Conservation (phyloP, 495 filamentous ascomycete genomes). For the Neurospora intermedia region DNA sequence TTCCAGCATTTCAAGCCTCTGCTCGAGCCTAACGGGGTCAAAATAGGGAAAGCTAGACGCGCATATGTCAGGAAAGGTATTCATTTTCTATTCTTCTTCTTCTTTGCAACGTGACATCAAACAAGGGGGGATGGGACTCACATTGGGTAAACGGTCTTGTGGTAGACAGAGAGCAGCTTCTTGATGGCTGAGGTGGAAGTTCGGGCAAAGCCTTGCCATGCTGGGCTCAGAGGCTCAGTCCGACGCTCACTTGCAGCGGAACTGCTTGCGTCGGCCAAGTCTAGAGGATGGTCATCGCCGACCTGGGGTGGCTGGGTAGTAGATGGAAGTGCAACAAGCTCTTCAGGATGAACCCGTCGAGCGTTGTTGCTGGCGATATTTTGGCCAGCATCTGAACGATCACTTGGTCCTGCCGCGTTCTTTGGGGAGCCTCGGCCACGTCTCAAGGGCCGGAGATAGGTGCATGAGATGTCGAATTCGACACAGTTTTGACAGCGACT, state of each 20-base stretch:
- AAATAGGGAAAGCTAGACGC: conserved; percentile 33
- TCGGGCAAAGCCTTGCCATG: conserved; percentile 9
- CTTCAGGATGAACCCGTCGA: background rate
- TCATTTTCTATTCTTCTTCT: background rate
- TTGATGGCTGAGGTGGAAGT: conserved; percentile 9
- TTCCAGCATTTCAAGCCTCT: conserved; percentile 26
- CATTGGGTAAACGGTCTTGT: conserved; percentile 33
- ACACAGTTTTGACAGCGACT: conserved; percentile 18
- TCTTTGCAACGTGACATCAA: background rate
- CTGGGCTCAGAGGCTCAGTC: conserved; percentile 6
- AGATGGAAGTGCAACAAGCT: background rate
- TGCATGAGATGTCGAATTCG: conserved; percentile 14
- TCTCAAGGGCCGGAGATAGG: conserved; percentile 5
- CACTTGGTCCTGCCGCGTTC: conserved; percentile 2
- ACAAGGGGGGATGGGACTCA: conserved; percentile 1
- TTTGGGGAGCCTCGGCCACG: conserved; percentile 1
- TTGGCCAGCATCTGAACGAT: background rate
- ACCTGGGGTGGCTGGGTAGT: background rate
- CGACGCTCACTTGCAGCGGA: background rate
- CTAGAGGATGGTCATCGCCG: background rate
- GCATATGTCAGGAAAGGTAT: background rate
- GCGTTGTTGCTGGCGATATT: background rate
- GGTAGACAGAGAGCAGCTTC: conserved; percentile 31
- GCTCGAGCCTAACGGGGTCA: conserved; percentile 31
- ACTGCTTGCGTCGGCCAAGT: conserved; percentile 2